Conservation (phyloP, 164 flowering plant species). For the Berberis thunbergii region DNA sequence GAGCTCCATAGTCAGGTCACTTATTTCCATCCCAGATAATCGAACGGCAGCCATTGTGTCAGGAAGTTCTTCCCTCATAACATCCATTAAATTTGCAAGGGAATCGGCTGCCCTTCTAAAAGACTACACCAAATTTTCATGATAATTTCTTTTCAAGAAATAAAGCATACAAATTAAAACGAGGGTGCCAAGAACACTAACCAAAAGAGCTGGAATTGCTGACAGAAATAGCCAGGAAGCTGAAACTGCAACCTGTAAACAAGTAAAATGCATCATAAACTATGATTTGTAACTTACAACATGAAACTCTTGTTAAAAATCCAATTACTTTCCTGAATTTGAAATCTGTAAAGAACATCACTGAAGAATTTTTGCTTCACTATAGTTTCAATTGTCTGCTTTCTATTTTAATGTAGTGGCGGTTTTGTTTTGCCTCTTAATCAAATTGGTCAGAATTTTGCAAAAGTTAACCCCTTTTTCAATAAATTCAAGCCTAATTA, state of each 20-base stretch:
- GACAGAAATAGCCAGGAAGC: constrained; percentile 72
- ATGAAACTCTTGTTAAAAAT: neutral
- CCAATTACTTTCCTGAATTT: neutral
- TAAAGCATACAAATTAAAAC: neutral
- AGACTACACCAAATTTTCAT: neutral
- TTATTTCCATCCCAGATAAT: constrained; percentile 93
- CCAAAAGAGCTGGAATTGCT: constrained; percentile 78
- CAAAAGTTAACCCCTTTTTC: too few relatives aligned
- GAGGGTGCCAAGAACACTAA: constrained; percentile 17
- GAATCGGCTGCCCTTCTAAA: neutral
- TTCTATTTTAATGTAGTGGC: too few relatives aligned
- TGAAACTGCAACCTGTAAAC: constrained; percentile 56
- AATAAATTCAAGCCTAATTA: too few relatives aligned
- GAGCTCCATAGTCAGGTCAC: constrained; percentile 94
- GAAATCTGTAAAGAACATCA: neutral
- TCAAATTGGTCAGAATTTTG: too few relatives aligned
- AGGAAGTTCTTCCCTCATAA: constrained; percentile 54
- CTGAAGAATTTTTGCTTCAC: neutral
- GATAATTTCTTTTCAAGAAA: neutral
- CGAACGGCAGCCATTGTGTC: constrained; percentile 89
- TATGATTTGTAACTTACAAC: neutral
- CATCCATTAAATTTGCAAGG: neutral
- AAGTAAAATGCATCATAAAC: neutral
- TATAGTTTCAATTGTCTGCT: too few relatives aligned
- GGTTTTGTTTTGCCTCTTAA: too few relatives aligned